These are phyloP conservation scores for Penicillium nordicum DNA, from an alignment of 2,329 filamentous ascomycete species.

Conservation along the genomic window DNA sequence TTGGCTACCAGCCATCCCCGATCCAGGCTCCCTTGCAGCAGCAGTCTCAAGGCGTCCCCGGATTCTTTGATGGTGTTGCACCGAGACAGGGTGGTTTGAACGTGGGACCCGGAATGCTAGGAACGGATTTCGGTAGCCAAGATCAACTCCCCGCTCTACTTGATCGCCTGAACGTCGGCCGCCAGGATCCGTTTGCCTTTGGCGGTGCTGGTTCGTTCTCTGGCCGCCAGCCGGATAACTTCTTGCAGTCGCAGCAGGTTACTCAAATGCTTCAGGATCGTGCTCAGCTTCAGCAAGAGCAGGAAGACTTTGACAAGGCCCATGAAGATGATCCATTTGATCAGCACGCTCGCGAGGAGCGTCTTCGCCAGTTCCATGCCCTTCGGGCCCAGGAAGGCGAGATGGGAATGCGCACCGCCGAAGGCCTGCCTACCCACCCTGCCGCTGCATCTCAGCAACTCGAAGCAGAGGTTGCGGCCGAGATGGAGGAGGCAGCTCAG, in stretches of 20 bases:
- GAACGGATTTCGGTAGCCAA: slow-evolving; percentile 56
- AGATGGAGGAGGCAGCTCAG: slow-evolving; percentile 23
- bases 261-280: slow-evolving; percentile 60
- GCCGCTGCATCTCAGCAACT: slow-evolving; percentile 29
- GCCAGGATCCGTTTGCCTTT: slow-evolving; percentile 50
- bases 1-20: slow-evolving; percentile 62
- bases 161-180: slow-evolving; percentile 61
- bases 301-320: slow-evolving; percentile 51
- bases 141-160: slow-evolving; percentile 67
- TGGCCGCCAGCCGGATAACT: slow-evolving; percentile 45
- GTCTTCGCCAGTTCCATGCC: slow-evolving; percentile 79
- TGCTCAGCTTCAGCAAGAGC: slow-evolving; percentile 59
- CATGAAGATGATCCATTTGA: slow-evolving; percentile 47
- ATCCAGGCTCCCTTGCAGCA: slow-evolving; percentile 58
- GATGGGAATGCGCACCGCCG: slow-evolving; percentile 35
- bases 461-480: slow-evolving; percentile 23
- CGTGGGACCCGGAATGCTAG: slow-evolving; percentile 41
- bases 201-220: slow-evolving; percentile 45
- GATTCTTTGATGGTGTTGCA: slow-evolving; percentile 63
- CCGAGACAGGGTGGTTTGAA: slow-evolving; percentile 44
- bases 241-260: slow-evolving; percentile 55
- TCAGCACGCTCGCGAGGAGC: slow-evolving; percentile 57
- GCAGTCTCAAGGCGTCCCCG: slow-evolving; percentile 54
- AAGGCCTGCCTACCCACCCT: slow-evolving; percentile 43
- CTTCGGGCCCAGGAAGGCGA: slow-evolving; percentile 69